Percentiles rank a stretch among this genome's conserved stretches.
phyloP scores from a whole-genome alignment of 176 grass and related monocot species.

The Pharus latifolius region DNA sequence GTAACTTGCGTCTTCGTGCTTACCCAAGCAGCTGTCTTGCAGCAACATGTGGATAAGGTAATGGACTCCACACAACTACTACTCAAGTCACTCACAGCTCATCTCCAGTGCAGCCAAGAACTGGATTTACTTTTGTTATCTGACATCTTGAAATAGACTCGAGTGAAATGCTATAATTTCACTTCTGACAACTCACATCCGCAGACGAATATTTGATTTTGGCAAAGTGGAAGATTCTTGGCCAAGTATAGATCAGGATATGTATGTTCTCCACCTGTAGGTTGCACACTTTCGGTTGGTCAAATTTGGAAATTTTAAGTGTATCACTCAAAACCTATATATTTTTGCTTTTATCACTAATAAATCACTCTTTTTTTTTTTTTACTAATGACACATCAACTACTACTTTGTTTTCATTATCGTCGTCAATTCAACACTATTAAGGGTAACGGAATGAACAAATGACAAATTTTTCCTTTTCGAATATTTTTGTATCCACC shows the following conservation, averaged over 20 bases:
- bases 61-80: neutral
- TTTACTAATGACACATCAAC: too few relatives aligned
- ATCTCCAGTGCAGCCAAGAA: neutral
- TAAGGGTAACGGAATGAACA: too few relatives aligned
- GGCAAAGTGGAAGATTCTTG: neutral
- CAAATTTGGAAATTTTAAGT: too few relatives aligned
- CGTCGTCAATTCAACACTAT: too few relatives aligned
- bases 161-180: neutral
- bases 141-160: neutral
- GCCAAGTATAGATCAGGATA: neutral
- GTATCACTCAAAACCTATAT: too few relatives aligned
- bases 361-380: too few relatives aligned
- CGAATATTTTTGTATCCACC: too few relatives aligned
- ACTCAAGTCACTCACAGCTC: conserved; percentile 22
- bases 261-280: conserved; percentile 1
- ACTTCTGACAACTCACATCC: neutral
- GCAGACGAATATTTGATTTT: neutral
- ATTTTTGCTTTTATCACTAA: too few relatives aligned
- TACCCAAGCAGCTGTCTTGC: conserved; percentile 22
- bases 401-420: too few relatives aligned
- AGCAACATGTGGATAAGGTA: conserved; percentile 5
- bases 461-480: too few relatives aligned
- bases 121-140: neutral
- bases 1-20: too few relatives aligned
- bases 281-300: neutral